phyloP scores from a whole-genome alignment of 176 grass and related monocot species.

The Hsuehochloa calcarea region DNA sequence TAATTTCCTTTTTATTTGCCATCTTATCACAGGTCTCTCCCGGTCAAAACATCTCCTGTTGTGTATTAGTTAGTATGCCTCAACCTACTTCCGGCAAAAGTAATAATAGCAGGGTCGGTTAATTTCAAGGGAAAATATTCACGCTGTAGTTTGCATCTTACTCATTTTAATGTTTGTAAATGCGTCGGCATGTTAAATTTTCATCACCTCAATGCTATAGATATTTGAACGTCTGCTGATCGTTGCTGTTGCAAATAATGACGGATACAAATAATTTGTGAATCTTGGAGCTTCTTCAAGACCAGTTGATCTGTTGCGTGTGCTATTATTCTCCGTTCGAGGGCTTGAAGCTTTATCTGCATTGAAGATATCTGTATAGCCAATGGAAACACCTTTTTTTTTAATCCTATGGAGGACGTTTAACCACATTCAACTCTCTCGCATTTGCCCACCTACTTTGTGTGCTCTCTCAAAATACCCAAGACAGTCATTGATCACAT shows the following conservation, averaged over 20 bases:
- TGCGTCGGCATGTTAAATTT: background rate
- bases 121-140: background rate
- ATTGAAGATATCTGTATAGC: background rate
- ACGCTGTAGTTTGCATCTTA: background rate
- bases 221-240: background rate
- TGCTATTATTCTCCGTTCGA: background rate
- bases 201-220: background rate
- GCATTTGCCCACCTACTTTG: no score
- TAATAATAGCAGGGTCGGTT: constrained; percentile 35
- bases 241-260: background rate
- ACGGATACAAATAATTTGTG: background rate
- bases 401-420: no score
- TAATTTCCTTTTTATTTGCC: constrained; percentile 41
- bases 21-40: constrained; percentile 30
- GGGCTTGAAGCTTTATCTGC: background rate
- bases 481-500: no score
- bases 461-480: no score
- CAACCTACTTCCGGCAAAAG: background rate
- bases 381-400: background rate
- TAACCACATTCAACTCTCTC: no score
- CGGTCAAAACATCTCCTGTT: constrained; percentile 7
- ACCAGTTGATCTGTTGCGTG: background rate
- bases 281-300: background rate
- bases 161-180: background rate
- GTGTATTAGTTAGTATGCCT: constrained; percentile 24